phyloP scores from a whole-genome alignment of 2,329 filamentous ascomycete genomes.

The Sporothrix schenckii region DNA sequence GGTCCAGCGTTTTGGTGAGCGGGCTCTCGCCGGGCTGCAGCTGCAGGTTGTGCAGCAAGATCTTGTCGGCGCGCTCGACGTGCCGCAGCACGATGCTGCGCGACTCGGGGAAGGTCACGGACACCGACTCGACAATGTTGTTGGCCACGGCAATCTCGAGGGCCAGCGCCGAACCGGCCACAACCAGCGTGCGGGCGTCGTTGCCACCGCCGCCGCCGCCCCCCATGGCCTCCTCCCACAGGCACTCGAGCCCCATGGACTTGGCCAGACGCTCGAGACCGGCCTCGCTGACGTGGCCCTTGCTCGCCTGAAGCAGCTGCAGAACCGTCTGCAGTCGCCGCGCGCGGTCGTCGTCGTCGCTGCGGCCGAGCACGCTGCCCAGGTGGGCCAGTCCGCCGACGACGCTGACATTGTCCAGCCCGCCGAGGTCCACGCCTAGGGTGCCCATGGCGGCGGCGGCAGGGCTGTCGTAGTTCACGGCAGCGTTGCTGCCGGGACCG shows the following conservation, averaged over 20 bases:
- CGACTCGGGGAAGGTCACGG: conserved; percentile 65
- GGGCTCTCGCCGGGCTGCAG: conserved; percentile 63
- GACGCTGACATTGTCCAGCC: conserved; percentile 55
- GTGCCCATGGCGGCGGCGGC: conserved; percentile 64
- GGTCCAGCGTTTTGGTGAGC: conserved; percentile 69
- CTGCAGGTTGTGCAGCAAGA: conserved; percentile 67
- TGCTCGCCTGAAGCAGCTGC: conserved; percentile 53
- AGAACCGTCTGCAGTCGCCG: conserved; percentile 59
- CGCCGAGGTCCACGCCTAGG: conserved; percentile 56
- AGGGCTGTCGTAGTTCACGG: conserved; percentile 66
- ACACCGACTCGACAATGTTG: conserved; percentile 64
- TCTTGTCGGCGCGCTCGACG: conserved; percentile 63
- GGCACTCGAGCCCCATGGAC: conserved; percentile 65
- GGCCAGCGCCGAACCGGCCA: conserved; percentile 63
- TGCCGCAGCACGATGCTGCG: conserved; percentile 62
- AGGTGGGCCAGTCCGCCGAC: conserved; percentile 53
- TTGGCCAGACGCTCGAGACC: conserved; percentile 72
- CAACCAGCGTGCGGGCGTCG: conserved; percentile 60
- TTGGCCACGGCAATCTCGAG: conserved; percentile 65
- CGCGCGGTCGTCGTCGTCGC: conserved; percentile 53
- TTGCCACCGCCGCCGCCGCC: conserved; percentile 53
- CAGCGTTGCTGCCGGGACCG: conserved; percentile 42
- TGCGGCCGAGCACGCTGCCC: conserved; percentile 45
- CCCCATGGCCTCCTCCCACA: conserved; percentile 59
- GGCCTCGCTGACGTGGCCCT: conserved; percentile 71